These are phyloP conservation scores for Hortiboletus campestris DNA, from an alignment of 768 basidiomycete genomes.

Conservation along the genomic window DNA sequence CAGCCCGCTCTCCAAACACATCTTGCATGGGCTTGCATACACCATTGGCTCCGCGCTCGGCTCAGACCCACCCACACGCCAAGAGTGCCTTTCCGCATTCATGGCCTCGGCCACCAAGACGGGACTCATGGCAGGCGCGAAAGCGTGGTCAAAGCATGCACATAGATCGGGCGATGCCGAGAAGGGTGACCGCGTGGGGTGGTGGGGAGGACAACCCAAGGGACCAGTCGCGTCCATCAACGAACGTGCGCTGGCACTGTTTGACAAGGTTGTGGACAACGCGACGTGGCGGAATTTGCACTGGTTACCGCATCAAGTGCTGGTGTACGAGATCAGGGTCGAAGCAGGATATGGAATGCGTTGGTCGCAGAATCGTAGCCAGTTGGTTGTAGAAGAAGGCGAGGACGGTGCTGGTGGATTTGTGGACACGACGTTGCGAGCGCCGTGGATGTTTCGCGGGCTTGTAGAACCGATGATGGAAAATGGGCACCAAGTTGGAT, in stretches of 20 bases:
- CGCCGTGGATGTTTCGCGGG: slow-evolving; percentile 57
- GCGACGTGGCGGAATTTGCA: slow-evolving; percentile 65
- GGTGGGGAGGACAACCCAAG: slow-evolving; percentile 56
- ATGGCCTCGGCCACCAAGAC: slow-evolving; percentile 43
- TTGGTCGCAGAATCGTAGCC: slow-evolving; percentile 52
- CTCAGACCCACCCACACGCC: slow-evolving; percentile 46
- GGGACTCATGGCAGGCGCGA: slow-evolving; percentile 56
- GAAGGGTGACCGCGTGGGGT: slow-evolving; percentile 33
- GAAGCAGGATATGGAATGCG: slow-evolving; percentile 65
- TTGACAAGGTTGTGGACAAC: slow-evolving; percentile 49
- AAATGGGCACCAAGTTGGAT: slow-evolving; percentile 60
- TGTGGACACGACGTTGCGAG: neutral
- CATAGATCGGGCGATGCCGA: slow-evolving; percentile 43
- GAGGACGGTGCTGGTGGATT: neutral
- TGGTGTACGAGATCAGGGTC: slow-evolving; percentile 63
- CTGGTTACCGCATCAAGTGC: slow-evolving; percentile 59
- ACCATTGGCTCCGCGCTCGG: slow-evolving; percentile 59
- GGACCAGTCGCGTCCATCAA: slow-evolving; percentile 56
- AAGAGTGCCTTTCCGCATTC: slow-evolving; percentile 54
- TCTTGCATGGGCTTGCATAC: slow-evolving; percentile 54
- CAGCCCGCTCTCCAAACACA: slow-evolving; percentile 41
- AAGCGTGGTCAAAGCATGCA: slow-evolving; percentile 67
- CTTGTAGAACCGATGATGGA: slow-evolving; percentile 70
- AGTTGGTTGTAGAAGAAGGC: neutral
- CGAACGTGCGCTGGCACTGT: slow-evolving; percentile 47